A percentile compares a stretch with the other conserved stretches of the same genome.
Evolutionary conservation across 441 rosid genomes (phyloP).

Genomic region (Syzygium malaccense): DNA sequence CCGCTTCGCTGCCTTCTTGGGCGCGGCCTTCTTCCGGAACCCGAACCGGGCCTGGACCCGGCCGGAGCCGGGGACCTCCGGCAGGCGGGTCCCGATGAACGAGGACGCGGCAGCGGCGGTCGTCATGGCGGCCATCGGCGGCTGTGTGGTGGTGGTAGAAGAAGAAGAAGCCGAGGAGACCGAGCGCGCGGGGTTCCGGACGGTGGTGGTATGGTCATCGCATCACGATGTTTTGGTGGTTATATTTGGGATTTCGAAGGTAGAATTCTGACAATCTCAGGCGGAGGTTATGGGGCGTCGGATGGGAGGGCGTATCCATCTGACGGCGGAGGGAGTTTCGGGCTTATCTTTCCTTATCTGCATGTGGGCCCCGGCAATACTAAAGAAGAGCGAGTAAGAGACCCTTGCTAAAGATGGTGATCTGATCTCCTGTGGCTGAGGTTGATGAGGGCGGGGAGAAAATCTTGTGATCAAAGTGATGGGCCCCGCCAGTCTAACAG

Average conservation of each 20-base stretch:
- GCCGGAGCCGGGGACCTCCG: conserved; percentile 40
- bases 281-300: conserved; percentile 20
- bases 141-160: not conserved
- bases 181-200: not conserved
- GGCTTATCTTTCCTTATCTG: conserved; percentile 79
- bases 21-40: conserved; percentile 42
- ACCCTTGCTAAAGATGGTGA: not conserved
- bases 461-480: not conserved
- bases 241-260: conserved; percentile 3
- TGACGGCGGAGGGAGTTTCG: conserved; percentile 27
- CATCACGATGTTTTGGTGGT: not conserved
- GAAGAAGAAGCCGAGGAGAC: not conserved
- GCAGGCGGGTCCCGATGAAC: conserved; percentile 64
- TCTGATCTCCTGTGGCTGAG: not conserved
- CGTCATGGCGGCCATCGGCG: conserved; percentile 41
- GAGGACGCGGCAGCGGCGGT: conserved; percentile 72
- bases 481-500: not conserved
- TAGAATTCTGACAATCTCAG: conserved; percentile 24
- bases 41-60: conserved; percentile 73
- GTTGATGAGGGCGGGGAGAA: not conserved
- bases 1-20: conserved; percentile 37
- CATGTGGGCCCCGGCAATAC: conserved; percentile 11
- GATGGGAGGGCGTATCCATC: conserved; percentile 72
- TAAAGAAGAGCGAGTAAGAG: rapidly evolving
- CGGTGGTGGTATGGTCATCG: not conserved